Evolutionary conservation across 352 stramenopile species (phyloP).

Genomic region (Phytopythium ostracodes): DNA sequence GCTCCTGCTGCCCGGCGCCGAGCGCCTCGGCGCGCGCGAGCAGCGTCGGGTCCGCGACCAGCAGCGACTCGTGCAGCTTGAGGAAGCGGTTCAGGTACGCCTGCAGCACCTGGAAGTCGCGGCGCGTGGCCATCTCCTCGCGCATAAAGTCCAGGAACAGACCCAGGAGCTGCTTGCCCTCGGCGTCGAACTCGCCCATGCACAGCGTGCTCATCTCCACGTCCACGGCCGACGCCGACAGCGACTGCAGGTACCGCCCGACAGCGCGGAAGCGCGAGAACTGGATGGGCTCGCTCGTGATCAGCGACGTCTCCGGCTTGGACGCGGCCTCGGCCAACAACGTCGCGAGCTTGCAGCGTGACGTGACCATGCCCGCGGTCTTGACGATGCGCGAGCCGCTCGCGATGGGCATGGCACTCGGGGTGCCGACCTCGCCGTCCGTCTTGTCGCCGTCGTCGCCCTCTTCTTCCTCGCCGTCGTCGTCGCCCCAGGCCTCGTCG

Average conservation of each 20-base stretch:
- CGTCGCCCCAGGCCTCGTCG: conserved; percentile 63
- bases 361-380: conserved; percentile 60
- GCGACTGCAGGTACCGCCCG: conserved; percentile 57
- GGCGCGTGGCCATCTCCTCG: conserved; percentile 57
- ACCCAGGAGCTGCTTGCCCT: conserved; percentile 59
- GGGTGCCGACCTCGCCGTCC: conserved; percentile 20
- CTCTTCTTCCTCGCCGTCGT: conserved; percentile 24
- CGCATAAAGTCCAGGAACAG: conserved; percentile 66
- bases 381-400: conserved; percentile 65
- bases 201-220: conserved; percentile 83
- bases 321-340: conserved; percentile 33
- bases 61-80: conserved; percentile 76
- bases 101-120: conserved; percentile 78
- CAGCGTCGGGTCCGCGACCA: conserved; percentile 50
- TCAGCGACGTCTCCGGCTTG: conserved; percentile 10
- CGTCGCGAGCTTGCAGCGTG: conserved; percentile 65
- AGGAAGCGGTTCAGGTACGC: conserved; percentile 86
- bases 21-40: conserved; percentile 55
- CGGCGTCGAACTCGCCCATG: conserved; percentile 77
- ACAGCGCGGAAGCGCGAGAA: conserved; percentile 42
- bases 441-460: conserved; percentile 22
- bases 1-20: conserved; percentile 54
- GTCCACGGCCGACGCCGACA: conserved; percentile 71
- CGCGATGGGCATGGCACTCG: conserved; percentile 14
- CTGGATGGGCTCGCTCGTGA: conserved; percentile 16